These are phyloP conservation scores for Rehmannia glutinosa DNA, from an alignment of 257 asterid species.

Conservation along the genomic window DNA sequence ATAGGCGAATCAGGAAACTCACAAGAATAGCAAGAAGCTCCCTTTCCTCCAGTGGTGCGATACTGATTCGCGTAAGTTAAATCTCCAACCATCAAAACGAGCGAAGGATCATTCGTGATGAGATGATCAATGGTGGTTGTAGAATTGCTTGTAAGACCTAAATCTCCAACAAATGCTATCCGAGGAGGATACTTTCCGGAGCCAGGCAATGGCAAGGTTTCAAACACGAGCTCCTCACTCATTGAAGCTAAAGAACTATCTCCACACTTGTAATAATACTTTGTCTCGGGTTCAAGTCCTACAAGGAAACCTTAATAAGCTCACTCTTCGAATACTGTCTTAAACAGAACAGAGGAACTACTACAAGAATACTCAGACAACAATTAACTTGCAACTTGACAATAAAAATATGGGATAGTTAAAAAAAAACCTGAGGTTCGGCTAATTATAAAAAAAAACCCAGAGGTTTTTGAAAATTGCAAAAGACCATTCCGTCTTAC, in stretches of 20 bases:
- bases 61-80: slow-evolving; percentile 76
- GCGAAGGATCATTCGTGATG: slow-evolving; percentile 51
- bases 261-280: slow-evolving; percentile 80
- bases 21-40: slow-evolving; percentile 69
- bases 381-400: too few species aligned
- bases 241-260: slow-evolving; percentile 61
- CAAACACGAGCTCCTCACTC: slow-evolving; percentile 62
- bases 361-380: too few species aligned
- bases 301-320: too few species aligned
- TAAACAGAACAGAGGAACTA: too few species aligned
- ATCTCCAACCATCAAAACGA: slow-evolving; percentile 74
- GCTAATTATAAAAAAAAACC: too few species aligned
- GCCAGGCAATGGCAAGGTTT: slow-evolving; percentile 60
- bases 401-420: too few species aligned
- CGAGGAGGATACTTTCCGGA: slow-evolving; percentile 56
- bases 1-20: slow-evolving; percentile 74
- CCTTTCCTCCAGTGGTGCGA: slow-evolving; percentile 67
- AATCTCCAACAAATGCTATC: slow-evolving; percentile 75
- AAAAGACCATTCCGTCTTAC: too few species aligned
- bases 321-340: too few species aligned
- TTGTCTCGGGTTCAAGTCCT: slow-evolving; percentile 75
- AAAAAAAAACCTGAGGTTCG: too few species aligned
- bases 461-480: too few species aligned
- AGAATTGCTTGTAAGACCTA: slow-evolving; percentile 77
- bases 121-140: slow-evolving; percentile 77